Conservation (phyloP, 2,329 filamentous ascomycete species). For the Hypomyces perniciosus region DNA sequence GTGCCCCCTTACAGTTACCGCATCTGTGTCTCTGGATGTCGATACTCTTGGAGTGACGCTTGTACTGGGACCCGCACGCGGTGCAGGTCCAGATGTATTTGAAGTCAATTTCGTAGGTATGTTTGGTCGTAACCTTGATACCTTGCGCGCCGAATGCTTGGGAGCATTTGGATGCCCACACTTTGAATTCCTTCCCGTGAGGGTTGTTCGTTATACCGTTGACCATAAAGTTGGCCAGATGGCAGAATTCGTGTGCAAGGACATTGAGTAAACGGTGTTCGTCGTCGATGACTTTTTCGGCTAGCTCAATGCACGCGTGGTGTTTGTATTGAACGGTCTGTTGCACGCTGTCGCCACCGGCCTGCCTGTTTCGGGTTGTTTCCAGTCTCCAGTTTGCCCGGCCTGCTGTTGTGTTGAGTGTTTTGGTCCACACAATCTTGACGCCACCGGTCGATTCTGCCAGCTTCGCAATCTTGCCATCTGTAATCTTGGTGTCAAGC, state of each 20-base stretch:
- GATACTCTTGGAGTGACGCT: slow-evolving; percentile 81
- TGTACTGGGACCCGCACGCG: slow-evolving; percentile 64
- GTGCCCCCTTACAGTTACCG: slow-evolving; percentile 62
- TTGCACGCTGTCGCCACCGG: slow-evolving; percentile 16
- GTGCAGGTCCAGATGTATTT: slow-evolving; percentile 83
- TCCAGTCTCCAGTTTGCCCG: slow-evolving; percentile 67
- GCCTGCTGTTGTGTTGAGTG: slow-evolving; percentile 73
- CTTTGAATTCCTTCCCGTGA: slow-evolving; percentile 79
- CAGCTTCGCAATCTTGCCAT: slow-evolving; percentile 52
- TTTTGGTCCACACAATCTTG: slow-evolving; percentile 67
- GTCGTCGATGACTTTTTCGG: slow-evolving; percentile 78
- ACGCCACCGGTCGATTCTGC: slow-evolving; percentile 63
- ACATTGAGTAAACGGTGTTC: slow-evolving; percentile 77
- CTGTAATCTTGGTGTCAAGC: slow-evolving; percentile 61
- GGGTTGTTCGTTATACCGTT: slow-evolving; percentile 67
- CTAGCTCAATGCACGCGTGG: slow-evolving; percentile 80
- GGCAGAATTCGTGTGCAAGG: slow-evolving; percentile 94
- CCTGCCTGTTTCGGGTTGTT: slow-evolving; percentile 34
- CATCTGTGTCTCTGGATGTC: slow-evolving; percentile 67
- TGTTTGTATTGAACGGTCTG: slow-evolving; percentile 35
- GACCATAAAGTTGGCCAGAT: slow-evolving; percentile 88
- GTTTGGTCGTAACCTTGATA: slow-evolving; percentile 80
- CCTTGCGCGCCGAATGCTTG: slow-evolving; percentile 53
- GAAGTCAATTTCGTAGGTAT: slow-evolving; percentile 84
- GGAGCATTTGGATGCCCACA: slow-evolving; percentile 57